Base-by-base conservation (phyloP, 495 filamentous ascomycete genomes). In the Hyaloscypha variabilis region DNA sequence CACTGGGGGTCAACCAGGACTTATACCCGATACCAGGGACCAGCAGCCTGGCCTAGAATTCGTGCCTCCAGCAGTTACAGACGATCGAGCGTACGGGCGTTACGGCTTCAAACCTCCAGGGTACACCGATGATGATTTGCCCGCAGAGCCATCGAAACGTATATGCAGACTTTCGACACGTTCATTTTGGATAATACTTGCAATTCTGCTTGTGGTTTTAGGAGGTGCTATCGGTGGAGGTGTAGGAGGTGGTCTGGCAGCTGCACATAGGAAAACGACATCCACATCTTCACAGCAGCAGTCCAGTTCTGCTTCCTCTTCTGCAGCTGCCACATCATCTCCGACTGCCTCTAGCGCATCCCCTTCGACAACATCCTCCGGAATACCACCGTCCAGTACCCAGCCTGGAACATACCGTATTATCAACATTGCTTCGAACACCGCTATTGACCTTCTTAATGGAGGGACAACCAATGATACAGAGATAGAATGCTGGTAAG, bases 141-240 rank as follows among this genome's bases (percentile, higher is more conserved):
- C 50, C 50, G 19, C 50, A 52, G 17, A n/a, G n/a, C 24, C 50
- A 52, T 52, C 50, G 31, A 5, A 36, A 49, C 58, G 59, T 21
- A 76, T 73, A 36, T 74, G 66, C 49, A 74, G 75, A 0, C 3
- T 74, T 21, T 55, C 55, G 19, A 64, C 64, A 25, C 66, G 67
- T 26, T 55, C 60, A n/a, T 74, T 77, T 34, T 59, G 69, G 62
- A 68, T 74, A 26, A 25, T 70, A 3, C 55, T 64, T 8, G 30
- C 61, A 19, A 17, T 73, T 23, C 65, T 46, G 5, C 11, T 73
- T 19, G 39, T 71, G 42, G 50, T 76, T 21, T 46, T 76, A 8
- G 71, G 50, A 2, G 72, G 65, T 4, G 68, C 65, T 25, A 62
- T 76, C 17, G 74, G 71, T 14, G 75, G 71, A 11, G 71, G 71